phyloP scores from a whole-genome alignment of 2,329 filamentous ascomycete genomes.

The Tolypocladium paradoxum region DNA sequence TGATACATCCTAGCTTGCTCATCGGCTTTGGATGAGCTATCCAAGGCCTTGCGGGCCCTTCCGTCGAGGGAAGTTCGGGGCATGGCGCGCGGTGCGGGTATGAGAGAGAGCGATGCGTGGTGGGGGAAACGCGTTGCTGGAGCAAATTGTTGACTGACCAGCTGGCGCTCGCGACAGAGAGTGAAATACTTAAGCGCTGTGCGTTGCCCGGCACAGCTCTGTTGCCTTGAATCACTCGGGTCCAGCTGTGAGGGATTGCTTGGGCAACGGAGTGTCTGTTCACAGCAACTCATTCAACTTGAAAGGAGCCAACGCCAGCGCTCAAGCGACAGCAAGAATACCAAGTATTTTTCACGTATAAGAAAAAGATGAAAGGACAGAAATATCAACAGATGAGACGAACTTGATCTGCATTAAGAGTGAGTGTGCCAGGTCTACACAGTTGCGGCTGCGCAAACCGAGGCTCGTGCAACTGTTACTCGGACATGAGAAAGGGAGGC shows the following conservation, averaged over 20 bases:
- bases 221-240: not conserved
- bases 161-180: not conserved
- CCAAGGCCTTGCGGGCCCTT: constrained; percentile 6
- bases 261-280: not conserved
- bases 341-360: not conserved
- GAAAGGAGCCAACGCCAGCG: not conserved
- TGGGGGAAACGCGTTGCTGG: not conserved
- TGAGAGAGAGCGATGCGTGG: not conserved
- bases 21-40: constrained; percentile 4
- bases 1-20: not conserved
- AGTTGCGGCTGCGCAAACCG: not conserved
- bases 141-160: not conserved
- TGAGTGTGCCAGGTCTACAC: not conserved
- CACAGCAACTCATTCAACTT: not conserved
- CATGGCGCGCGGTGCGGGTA: constrained; percentile 6
- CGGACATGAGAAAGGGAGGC: not conserved
- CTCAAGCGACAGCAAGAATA: not conserved
- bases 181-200: not conserved
- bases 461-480: not conserved
- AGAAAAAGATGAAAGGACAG: not conserved
- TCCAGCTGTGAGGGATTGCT: not conserved
- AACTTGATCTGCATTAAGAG: not conserved
- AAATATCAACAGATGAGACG: no score
- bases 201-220: not conserved
- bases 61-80: constrained; percentile 16